These are phyloP conservation scores for Blepharisma undulans DNA, from an alignment of 169 alveolate species.

Conservation along the genomic window DNA sequence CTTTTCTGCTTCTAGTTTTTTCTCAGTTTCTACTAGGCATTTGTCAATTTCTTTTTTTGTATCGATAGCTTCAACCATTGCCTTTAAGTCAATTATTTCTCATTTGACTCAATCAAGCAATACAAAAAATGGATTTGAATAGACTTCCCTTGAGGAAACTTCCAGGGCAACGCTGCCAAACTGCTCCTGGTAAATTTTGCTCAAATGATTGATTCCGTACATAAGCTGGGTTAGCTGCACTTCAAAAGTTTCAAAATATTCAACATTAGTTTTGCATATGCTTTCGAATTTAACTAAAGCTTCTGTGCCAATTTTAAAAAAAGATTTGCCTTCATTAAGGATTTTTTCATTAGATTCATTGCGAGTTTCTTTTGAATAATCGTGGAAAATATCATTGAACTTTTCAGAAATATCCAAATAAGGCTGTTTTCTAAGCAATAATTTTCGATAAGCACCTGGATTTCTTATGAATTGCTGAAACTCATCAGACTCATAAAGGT, in stretches of 20 bases:
- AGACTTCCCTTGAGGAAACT: neutral
- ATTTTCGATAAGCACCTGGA: neutral
- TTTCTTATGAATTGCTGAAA: conserved; percentile 18
- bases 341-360: neutral
- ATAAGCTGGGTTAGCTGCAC: neutral
- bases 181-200: neutral
- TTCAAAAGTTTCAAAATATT: neutral
- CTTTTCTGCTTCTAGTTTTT: neutral
- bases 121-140: neutral
- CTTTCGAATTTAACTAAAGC: conserved; percentile 9
- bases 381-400: neutral
- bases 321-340: neutral
- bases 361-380: neutral
- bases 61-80: neutral
- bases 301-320: conserved; percentile 22
- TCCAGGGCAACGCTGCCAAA: neutral
- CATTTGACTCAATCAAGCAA: neutral
- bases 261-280: neutral
- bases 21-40: neutral
- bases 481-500: neutral
- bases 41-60: neutral
- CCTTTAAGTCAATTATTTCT: conserved; percentile 16
- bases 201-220: neutral
- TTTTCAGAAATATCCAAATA: neutral
- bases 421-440: neutral